A percentile compares a stretch with the other conserved stretches of the same genome.
phyloP scores from a whole-genome alignment of 2,329 filamentous ascomycete genomes.

The Orbilia brochopaga region DNA sequence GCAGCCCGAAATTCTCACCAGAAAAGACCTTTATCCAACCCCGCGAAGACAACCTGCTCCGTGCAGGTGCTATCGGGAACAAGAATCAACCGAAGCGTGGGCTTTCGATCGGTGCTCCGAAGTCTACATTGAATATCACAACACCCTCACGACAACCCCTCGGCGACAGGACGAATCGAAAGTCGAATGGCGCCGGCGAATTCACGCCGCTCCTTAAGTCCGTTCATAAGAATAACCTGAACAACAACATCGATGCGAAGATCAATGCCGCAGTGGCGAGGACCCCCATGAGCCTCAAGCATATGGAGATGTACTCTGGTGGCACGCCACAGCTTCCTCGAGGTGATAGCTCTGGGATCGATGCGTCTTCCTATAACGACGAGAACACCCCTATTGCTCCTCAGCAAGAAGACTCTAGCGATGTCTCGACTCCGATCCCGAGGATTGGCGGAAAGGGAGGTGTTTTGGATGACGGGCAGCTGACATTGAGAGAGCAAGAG shows the following conservation, averaged over 20 bases:
- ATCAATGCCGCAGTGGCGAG: conserved; percentile 67
- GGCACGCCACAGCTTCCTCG: conserved; percentile 74
- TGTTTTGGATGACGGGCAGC: conserved; percentile 82
- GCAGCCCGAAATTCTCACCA: conserved; percentile 43
- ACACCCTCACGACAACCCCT: conserved; percentile 38
- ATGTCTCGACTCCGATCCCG: conserved; percentile 80
- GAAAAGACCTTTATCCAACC: conserved; percentile 49
- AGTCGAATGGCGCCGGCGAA: conserved; percentile 61
- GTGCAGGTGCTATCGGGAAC: conserved; percentile 40
- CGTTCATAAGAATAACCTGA: conserved; percentile 73
- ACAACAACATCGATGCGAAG: conserved; percentile 66
- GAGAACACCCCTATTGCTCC: conserved; percentile 78
- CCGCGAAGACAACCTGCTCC: conserved; percentile 40
- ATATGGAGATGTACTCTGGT: conserved; percentile 66
- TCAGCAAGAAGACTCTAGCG: conserved; percentile 74
- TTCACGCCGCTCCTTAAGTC: conserved; percentile 93
- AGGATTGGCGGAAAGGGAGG: conserved; percentile 69
- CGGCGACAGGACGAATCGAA: conserved; percentile 37
- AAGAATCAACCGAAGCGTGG: conserved; percentile 40
- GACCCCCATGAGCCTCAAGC: conserved; percentile 72
- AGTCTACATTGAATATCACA: conserved; percentile 41
- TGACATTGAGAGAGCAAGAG: conserved; percentile 92
- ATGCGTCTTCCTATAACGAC: conserved; percentile 66
- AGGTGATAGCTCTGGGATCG: conserved; percentile 73
- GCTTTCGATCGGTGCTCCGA: conserved; percentile 28